Conservation (phyloP, 139 green algal species). For the Edaphochlamys debaryana region DNA sequence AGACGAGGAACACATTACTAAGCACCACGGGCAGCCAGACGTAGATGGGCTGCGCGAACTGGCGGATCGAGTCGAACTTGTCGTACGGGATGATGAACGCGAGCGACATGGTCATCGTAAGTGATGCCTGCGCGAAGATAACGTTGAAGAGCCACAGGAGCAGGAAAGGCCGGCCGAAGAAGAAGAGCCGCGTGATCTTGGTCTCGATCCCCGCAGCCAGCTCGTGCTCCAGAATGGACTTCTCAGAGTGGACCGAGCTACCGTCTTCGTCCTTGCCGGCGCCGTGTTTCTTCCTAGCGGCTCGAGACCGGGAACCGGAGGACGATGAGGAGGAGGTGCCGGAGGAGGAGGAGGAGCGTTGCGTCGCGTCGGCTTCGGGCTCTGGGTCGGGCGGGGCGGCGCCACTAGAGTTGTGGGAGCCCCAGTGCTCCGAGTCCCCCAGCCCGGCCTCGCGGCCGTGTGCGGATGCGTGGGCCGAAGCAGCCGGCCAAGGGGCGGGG, state of each 20-base stretch:
- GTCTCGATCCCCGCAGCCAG: slow-evolving; percentile 29
- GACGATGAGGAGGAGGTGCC: too few species aligned
- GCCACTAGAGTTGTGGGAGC: too few species aligned
- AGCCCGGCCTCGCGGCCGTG: too few species aligned
- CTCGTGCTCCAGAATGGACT: slow-evolving; percentile 24
- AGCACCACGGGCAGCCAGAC: slow-evolving; percentile 42
- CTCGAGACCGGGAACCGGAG: too few species aligned
- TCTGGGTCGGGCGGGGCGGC: too few species aligned
- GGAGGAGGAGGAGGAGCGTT: too few species aligned
- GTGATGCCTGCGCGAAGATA: slow-evolving; percentile 42
- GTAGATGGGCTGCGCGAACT: slow-evolving; percentile 2
- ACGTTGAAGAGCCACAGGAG: slow-evolving; percentile 52
- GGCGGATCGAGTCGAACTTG: slow-evolving; percentile 40
- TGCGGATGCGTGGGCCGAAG: too few species aligned
- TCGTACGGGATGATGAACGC: slow-evolving; percentile 48
- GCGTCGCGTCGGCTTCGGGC: too few species aligned
- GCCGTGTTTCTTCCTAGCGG: background rate
- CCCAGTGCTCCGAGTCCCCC: too few species aligned
- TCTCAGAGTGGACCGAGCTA: background rate
- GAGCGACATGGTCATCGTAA: slow-evolving; percentile 42
- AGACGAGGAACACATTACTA: slow-evolving; percentile 22
- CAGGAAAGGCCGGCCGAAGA: slow-evolving; percentile 31
- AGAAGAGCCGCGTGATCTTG: slow-evolving; percentile 48
- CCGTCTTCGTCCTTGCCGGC: background rate
- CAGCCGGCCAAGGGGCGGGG: too few species aligned